Base-by-base conservation (phyloP, 768 basidiomycete genomes). In the Rhizopogon rudus region DNA sequence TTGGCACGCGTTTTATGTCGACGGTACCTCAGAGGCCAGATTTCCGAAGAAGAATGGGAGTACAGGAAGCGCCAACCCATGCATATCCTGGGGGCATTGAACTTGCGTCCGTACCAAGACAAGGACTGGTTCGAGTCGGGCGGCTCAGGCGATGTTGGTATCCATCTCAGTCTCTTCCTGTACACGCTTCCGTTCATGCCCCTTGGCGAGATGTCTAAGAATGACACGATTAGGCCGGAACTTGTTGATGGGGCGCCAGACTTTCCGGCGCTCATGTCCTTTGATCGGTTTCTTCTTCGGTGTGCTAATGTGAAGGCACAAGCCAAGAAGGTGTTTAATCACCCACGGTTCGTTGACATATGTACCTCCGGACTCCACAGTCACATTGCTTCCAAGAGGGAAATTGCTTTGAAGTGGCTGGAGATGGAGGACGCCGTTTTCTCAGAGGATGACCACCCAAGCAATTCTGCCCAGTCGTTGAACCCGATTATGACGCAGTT, bases 21-120 rank as follows among this genome's bases (percentile, higher is more conserved):
- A 35, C 71, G 67, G 45, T 78, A 75, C 51, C 61, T 77, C 33
- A 68, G 64, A 6, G 79, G 81, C 1, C 67, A 78, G n/a, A 76
- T 84, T 42, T 60, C 63, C 10, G 62, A 73, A 41, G 71, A 72
- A 12, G 82, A 85, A 61, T 83, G 82, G 82, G 70, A 75, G 48
- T 76, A 71, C 48, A 67, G 81, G 22, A 74, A 69, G 53, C 70
- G 66, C 53, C 73, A 83, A 57, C 80, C 80, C 2, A 81, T 80
- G 75, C 67, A 72, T 43, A 76, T 72, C 22, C 72, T 68, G 5
- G 81, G 81, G 3, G 81, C 80, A 6, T 57, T 81, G 8, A 82
- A 80, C 63, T 56, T 83, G 41, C 72, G 82, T 4, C 75, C 78
- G 12, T 77, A 75, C 57, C 70, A 80, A 25, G 74, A 81, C 58